These are phyloP conservation scores for Lactarius trivialis DNA, from an alignment of 768 basidiomycete species.

Conservation along the genomic window DNA sequence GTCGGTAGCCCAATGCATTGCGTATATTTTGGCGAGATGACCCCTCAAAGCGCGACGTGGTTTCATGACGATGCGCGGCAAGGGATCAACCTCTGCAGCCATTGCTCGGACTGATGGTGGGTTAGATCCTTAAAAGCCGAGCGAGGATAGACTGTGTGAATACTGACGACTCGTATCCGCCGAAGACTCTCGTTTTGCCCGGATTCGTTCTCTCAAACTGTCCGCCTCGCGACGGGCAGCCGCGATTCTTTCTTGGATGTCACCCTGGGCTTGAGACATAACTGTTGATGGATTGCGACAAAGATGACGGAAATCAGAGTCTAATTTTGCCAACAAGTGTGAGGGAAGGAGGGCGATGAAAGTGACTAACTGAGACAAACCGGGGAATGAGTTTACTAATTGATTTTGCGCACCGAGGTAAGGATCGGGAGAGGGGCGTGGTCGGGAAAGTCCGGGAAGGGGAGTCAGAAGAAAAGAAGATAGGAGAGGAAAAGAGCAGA, in stretches of 20 bases:
- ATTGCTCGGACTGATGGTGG: constrained; percentile 80
- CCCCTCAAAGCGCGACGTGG: constrained; percentile 92
- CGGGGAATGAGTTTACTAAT: constrained; percentile 8
- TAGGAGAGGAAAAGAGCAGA: neutral
- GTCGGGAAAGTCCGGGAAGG: neutral
- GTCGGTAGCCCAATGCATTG: constrained; percentile 99
- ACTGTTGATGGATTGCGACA: constrained; percentile 15
- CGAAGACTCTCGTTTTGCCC: constrained; percentile 91
- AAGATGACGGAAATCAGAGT: neutral
- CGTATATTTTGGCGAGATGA: constrained; percentile 98
- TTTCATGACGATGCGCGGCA: constrained; percentile 96
- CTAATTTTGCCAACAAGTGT: neutral
- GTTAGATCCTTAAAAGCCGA: constrained; percentile 15
- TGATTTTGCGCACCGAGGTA: constrained; percentile 1
- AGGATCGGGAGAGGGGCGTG: neutral
- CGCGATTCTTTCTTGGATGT: constrained; percentile 89
- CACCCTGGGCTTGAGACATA: constrained; percentile 78
- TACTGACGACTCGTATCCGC: constrained; percentile 93
- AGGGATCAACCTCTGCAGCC: constrained; percentile 92
- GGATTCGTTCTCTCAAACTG: constrained; percentile 96
- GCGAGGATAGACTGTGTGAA: constrained; percentile 1
- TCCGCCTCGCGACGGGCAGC: constrained; percentile 96
- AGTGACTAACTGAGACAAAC: constrained; percentile 2
- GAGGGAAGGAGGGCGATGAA: constrained; percentile 3
- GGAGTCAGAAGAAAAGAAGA: neutral